Percentiles rank a stretch among this genome's conserved stretches.
phyloP scores from a whole-genome alignment of 495 filamentous ascomycete species.

The Podospora australis region DNA sequence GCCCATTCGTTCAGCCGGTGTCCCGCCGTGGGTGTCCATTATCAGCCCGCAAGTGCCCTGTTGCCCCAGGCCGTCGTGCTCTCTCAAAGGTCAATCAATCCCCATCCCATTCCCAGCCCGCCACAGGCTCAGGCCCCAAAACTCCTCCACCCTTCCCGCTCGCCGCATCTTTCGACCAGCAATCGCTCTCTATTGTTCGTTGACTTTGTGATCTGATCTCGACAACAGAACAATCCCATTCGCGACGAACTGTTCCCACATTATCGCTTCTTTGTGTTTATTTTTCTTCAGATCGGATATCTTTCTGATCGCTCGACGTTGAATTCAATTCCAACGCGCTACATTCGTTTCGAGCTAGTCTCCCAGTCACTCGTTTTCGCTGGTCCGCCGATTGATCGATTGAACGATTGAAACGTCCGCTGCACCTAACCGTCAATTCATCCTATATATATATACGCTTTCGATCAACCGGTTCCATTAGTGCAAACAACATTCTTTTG shows the following conservation, averaged over 20 bases:
- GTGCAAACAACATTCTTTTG: too few species aligned
- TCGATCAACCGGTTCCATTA: too few species aligned
- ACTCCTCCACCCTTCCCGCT: conserved; percentile 17
- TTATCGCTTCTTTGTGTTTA: conserved; percentile 5
- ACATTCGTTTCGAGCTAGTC: conserved; percentile 44
- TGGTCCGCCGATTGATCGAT: too few species aligned
- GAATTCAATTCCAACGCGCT: conserved; percentile 10
- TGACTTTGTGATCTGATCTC: conserved; percentile 15
- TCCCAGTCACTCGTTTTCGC: conserved; percentile 47
- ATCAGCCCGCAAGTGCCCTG: too few species aligned
- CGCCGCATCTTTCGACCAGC: conserved; percentile 2
- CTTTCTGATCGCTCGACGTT: too few species aligned
- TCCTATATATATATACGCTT: not conserved
- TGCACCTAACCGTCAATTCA: not conserved
- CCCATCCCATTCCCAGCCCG: conserved; percentile 13
- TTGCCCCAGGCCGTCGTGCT: too few species aligned
- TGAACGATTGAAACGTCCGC: not conserved
- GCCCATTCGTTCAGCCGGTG: conserved; percentile 12
- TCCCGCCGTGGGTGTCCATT: too few species aligned
- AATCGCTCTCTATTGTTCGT: conserved; percentile 10
- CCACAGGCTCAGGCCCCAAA: not conserved
- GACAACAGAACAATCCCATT: conserved; percentile 13
- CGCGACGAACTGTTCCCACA: conserved; percentile 1
- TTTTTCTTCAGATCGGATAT: too few species aligned
- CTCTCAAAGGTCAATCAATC: conserved; percentile 27